Evolutionary conservation across 1,284 basidiomycete species (phyloP).

Genomic region (Sporisorium scitamineum): DNA sequence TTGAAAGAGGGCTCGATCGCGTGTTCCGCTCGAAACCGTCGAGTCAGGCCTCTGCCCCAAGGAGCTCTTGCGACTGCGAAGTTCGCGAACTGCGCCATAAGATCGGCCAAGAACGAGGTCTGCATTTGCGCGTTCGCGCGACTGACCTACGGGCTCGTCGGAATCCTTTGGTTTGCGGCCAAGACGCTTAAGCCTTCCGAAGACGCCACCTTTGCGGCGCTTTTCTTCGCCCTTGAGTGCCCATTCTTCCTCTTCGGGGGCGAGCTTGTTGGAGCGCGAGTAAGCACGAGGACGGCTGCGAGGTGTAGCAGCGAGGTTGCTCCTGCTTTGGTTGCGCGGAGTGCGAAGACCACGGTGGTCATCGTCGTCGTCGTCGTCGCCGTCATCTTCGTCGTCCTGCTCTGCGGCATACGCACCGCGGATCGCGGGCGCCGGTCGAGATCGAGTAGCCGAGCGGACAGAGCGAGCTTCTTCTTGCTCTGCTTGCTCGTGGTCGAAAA

Average conservation of each 20-base stretch:
- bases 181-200: constrained; percentile 44
- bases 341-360: constrained; percentile 12
- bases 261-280: constrained; percentile 46
- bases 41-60: constrained; percentile 22
- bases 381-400: constrained; percentile 33
- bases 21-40: constrained; percentile 2
- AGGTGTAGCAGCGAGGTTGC: constrained; percentile 33
- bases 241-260: constrained; percentile 51
- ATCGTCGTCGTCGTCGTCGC: constrained; percentile 29
- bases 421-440: constrained; percentile 26
- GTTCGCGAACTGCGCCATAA: constrained; percentile 44
- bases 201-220: constrained; percentile 49
- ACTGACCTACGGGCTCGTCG: background rate
- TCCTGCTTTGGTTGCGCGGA: constrained; percentile 41
- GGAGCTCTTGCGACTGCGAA: constrained; percentile 47
- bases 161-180: constrained; percentile 29
- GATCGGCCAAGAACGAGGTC: constrained; percentile 49
- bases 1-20: constrained; percentile 19
- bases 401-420: constrained; percentile 20
- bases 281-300: constrained; percentile 31
- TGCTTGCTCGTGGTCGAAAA: constrained; percentile 14
- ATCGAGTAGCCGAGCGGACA: constrained; percentile 13
- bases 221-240: constrained; percentile 34
- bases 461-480: constrained; percentile 22
- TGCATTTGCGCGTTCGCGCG: constrained; percentile 33